These are phyloP conservation scores for Apiosordaria backusii DNA, from an alignment of 495 filamentous ascomycete species.

Conservation along the genomic window DNA sequence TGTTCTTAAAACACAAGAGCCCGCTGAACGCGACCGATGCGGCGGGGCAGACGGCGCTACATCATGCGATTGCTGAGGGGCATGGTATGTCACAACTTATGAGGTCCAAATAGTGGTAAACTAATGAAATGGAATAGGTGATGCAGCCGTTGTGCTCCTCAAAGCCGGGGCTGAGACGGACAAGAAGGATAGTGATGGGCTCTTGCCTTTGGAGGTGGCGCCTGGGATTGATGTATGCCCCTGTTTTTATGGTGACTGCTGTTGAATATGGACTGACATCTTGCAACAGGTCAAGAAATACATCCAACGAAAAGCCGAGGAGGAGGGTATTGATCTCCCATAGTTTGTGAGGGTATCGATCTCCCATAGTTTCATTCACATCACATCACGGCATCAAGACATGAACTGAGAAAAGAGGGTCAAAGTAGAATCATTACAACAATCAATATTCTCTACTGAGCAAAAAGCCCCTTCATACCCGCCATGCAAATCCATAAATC, in stretches of 20 bases:
- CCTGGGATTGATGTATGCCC: slow-evolving; percentile 60
- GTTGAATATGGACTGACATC: neutral
- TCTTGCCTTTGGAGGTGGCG: slow-evolving; percentile 72
- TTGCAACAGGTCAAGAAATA: slow-evolving; percentile 61
- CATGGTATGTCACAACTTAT: slow-evolving; percentile 56
- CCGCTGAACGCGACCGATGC: slow-evolving; percentile 85
- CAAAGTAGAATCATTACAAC: neutral
- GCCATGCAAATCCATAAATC: neutral
- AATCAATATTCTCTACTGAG: no score
- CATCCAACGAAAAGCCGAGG: slow-evolving; percentile 75
- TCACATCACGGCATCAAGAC: no score
- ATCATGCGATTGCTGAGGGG: slow-evolving; percentile 91
- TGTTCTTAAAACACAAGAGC: slow-evolving; percentile 73
- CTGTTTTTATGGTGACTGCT: neutral
- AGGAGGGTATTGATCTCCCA: slow-evolving; percentile 73
- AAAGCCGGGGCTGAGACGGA: slow-evolving; percentile 82
- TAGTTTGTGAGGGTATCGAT: no score
- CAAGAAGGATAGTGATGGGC: slow-evolving; percentile 70
- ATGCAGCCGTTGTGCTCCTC: slow-evolving; percentile 75
- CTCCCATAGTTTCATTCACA: no score
- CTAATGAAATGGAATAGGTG: slow-evolving; percentile 41
- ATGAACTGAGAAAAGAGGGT: no score
- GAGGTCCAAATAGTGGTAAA: neutral
- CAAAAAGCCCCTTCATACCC: no score
- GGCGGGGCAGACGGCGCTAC: slow-evolving; percentile 79